phyloP scores from a whole-genome alignment of 306 rosid species.

The Fagus crenata region DNA sequence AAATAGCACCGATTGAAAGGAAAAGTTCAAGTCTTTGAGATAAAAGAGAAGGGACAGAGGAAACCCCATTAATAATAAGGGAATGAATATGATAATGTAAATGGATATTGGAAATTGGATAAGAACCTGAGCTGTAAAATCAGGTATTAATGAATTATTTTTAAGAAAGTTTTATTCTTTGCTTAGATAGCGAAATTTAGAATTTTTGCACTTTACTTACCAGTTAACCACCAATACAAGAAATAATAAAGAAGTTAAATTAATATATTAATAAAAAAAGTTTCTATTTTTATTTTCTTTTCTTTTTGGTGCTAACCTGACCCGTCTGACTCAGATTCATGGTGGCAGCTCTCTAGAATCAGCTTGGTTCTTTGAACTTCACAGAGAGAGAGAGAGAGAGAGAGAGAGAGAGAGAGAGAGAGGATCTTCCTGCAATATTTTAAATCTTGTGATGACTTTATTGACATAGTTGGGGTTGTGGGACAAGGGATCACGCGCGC shows the following conservation, averaged over 20 bases:
- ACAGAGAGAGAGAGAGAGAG: not conserved
- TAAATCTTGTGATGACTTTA: not conserved
- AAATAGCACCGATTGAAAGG: not conserved
- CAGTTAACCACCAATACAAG: not conserved
- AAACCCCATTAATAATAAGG: slow-evolving; percentile 10
- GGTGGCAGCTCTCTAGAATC: not conserved
- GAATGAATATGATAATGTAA: slow-evolving; percentile 11
- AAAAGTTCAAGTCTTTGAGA: slow-evolving; percentile 1
- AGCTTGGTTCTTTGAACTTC: no score
- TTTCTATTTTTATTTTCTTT: not conserved
- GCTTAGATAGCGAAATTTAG: slow-evolving; percentile 12
- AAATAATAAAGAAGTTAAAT: not conserved
- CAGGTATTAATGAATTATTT: not conserved
- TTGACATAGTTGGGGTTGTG: not conserved
- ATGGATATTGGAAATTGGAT: not conserved
- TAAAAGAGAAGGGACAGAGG: not conserved
- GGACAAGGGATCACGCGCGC: slow-evolving; percentile 16
- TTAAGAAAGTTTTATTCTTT: slow-evolving; percentile 14
- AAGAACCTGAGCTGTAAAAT: slow-evolving; percentile 39
- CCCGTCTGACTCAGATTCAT: not conserved
- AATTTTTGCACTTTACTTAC: not conserved
- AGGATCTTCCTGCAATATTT: slow-evolving; percentile 13
- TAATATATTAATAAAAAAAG: not conserved
- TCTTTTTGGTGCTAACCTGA: not conserved
- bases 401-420: not conserved